Evolutionary conservation across 345 rosid species (phyloP).

Genomic region (Gossypium raimondii): DNA sequence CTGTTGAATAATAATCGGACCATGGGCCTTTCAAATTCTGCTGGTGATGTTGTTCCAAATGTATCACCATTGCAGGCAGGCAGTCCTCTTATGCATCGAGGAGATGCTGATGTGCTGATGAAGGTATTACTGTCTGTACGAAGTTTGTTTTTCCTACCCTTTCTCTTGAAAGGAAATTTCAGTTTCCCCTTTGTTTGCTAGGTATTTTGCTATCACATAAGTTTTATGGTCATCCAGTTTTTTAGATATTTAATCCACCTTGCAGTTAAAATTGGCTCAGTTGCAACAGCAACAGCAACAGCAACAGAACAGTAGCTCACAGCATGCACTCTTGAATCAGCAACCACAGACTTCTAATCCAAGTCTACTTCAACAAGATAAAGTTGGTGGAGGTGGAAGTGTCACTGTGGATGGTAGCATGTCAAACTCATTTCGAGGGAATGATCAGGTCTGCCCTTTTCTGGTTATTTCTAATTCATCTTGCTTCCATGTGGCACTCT

Average conservation of each 20-base stretch:
- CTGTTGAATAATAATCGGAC: constrained; percentile 48
- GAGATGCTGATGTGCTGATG: constrained; percentile 39
- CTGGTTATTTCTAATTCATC: constrained; percentile 4
- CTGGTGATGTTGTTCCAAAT: constrained; percentile 36
- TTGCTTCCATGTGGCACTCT: neutral
- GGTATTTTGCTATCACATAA: neutral
- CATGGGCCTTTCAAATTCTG: constrained; percentile 29
- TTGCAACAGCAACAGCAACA: constrained; percentile 45
- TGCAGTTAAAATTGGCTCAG: constrained; percentile 71
- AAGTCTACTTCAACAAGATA: constrained; percentile 67
- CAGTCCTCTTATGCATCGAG: constrained; percentile 33
- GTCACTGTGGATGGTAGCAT: constrained; percentile 73
- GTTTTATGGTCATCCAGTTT: neutral
- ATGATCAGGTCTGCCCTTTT: constrained; percentile 78
- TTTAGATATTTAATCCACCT: neutral
- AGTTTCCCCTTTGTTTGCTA: neutral
- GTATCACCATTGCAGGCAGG: constrained; percentile 35
- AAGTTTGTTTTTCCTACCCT: neutral
- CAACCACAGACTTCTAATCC: constrained; percentile 71
- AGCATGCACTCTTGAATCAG: constrained; percentile 61
- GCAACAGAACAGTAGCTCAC: constrained; percentile 37
- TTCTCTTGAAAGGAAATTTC: neutral
- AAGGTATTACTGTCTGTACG: neutral
- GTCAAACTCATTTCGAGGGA: constrained; percentile 92
- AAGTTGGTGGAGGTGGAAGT: constrained; percentile 70